Evolutionary conservation across 371 early-diverging fungal genomes (phyloP).

Genomic region (Chytridium lagenaria): DNA sequence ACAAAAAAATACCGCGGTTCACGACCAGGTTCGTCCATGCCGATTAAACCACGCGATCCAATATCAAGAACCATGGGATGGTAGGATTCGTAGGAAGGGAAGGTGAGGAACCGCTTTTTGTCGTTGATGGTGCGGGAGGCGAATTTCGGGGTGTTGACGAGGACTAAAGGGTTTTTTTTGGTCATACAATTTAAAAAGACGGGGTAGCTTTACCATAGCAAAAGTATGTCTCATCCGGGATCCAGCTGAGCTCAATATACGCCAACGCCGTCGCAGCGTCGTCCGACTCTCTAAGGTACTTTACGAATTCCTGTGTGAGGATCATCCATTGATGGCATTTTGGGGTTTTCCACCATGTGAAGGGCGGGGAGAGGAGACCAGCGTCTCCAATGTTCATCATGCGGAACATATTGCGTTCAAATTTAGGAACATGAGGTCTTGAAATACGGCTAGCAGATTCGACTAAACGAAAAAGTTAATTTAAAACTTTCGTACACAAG

Average conservation of each 20-base stretch:
- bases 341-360: slow-evolving; percentile 41
- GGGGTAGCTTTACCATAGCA: slow-evolving; percentile 31
- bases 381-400: slow-evolving; percentile 40
- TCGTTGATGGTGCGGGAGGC: slow-evolving; percentile 32
- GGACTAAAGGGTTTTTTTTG: slow-evolving; percentile 25
- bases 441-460: slow-evolving; percentile 28
- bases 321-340: slow-evolving; percentile 57
- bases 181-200: neutral
- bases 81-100: slow-evolving; percentile 15
- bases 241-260: slow-evolving; percentile 44
- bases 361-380: slow-evolving; percentile 42
- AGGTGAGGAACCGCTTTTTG: slow-evolving; percentile 51
- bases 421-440: slow-evolving; percentile 39
- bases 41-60: slow-evolving; percentile 13
- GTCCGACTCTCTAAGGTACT: slow-evolving; percentile 27
- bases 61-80: slow-evolving; percentile 42
- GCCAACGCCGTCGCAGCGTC: slow-evolving; percentile 41
- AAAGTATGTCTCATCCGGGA: slow-evolving; percentile 53
- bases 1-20: slow-evolving; percentile 43
- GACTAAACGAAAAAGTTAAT: too few species aligned
- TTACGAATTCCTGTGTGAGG: slow-evolving; percentile 36
- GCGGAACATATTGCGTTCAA: slow-evolving; percentile 24
- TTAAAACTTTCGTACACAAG: too few species aligned
- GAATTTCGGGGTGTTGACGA: slow-evolving; percentile 37
- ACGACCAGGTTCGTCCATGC: slow-evolving; percentile 3